Evolutionary conservation across 257 asterid genomes (phyloP).

Genomic region (Fraxinus pennsylvanica): DNA sequence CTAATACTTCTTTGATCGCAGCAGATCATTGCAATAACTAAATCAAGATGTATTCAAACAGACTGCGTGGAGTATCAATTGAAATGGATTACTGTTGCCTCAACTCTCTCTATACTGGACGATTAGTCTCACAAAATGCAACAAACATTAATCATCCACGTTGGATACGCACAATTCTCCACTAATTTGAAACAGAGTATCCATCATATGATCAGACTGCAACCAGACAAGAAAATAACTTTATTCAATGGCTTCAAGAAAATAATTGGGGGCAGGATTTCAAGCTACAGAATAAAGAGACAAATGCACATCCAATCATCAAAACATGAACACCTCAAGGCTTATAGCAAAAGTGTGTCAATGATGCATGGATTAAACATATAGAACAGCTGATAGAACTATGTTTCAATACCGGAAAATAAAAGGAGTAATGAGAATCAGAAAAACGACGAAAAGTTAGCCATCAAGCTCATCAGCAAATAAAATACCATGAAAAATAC

Average conservation of each 20-base stretch:
- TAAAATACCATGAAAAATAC: neutral
- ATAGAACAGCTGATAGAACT: neutral
- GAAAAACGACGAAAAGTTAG: too few species aligned
- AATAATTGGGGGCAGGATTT: neutral
- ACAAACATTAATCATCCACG: slow-evolving; percentile 4
- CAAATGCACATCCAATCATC: neutral
- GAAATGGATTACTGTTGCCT: neutral
- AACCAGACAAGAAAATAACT: neutral
- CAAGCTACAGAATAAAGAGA: neutral
- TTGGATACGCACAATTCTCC: neutral
- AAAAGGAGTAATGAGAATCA: neutral
- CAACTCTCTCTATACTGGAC: neutral
- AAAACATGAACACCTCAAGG: neutral
- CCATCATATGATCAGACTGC: neutral
- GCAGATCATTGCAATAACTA: neutral
- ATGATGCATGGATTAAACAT: neutral
- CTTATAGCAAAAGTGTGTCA: neutral
- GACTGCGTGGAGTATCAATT: neutral
- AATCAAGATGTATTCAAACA: neutral
- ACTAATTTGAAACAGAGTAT: neutral
- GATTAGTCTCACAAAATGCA: neutral
- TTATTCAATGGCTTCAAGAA: neutral
- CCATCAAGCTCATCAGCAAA: slow-evolving; percentile 5
- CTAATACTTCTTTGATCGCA: neutral
- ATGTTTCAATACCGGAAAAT: neutral